These are phyloP conservation scores for Vararia minispora DNA, from an alignment of 768 basidiomycete species.

Conservation along the genomic window DNA sequence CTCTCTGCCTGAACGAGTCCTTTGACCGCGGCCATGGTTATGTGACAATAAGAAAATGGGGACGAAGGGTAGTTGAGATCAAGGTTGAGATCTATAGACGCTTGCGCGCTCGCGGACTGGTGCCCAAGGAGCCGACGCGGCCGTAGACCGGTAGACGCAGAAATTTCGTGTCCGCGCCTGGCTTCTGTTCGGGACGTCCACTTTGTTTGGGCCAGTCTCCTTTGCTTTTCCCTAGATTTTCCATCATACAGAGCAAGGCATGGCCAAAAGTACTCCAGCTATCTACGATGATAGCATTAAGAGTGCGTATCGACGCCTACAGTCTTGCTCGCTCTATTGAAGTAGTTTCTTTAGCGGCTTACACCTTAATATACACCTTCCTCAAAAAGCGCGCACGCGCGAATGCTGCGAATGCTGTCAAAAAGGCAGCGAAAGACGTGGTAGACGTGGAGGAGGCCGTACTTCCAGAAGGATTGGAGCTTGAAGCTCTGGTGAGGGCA, in stretches of 20 bases:
- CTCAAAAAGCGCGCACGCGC: constrained; percentile 50
- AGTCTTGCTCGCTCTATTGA: too few relatives aligned
- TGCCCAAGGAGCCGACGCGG: not conserved
- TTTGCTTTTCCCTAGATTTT: not conserved
- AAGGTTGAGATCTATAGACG: not conserved
- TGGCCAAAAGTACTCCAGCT: too few relatives aligned
- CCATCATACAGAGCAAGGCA: too few relatives aligned
- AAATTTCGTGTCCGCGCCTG: constrained; percentile 10
- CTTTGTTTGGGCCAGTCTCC: not conserved
- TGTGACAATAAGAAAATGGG: not conserved
- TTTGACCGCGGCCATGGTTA: constrained; percentile 46
- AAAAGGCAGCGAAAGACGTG: constrained; percentile 56
- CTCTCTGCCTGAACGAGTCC: constrained; percentile 48
- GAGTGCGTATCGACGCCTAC: too few relatives aligned
- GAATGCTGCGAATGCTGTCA: constrained; percentile 65
- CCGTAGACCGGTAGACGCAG: constrained; percentile 7
- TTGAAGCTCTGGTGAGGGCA: constrained; percentile 55
- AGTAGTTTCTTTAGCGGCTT: constrained; percentile 41
- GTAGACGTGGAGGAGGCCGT: constrained; percentile 50
- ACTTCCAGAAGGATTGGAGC: constrained; percentile 33
- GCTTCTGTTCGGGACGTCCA: constrained; percentile 6
- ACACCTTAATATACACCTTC: constrained; percentile 68
- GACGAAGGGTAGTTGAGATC: not conserved
- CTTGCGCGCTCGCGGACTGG: not conserved
- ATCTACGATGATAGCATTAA: too few relatives aligned